These are phyloP conservation scores for Rhizoclosmatium sp. DNA, from an alignment of 192 early-diverging fungal species.

Conservation along the genomic window DNA sequence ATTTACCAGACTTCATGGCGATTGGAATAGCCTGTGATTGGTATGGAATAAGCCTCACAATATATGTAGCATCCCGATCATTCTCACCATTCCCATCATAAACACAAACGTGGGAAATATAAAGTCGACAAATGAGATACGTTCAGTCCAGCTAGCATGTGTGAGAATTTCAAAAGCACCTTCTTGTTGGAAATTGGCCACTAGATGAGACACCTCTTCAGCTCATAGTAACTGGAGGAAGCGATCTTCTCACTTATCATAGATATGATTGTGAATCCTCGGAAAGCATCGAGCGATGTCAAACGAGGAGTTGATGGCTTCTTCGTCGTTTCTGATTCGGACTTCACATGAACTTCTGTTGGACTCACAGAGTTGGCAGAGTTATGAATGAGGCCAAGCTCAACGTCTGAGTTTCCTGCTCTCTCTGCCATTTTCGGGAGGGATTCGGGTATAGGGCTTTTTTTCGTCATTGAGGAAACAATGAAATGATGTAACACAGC, in stretches of 20 bases:
- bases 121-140: conserved; percentile 51
- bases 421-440: too few relatives aligned
- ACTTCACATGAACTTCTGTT: too few relatives aligned
- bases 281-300: conserved; percentile 51
- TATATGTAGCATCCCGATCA: not conserved
- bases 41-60: not conserved
- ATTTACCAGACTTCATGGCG: not conserved
- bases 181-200: conserved; percentile 59
- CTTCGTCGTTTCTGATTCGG: too few relatives aligned
- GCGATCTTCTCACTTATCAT: conserved; percentile 36
- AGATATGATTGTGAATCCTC: conserved; percentile 54
- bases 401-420: too few relatives aligned
- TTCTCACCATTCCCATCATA: conserved; percentile 49
- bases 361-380: too few relatives aligned
- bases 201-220: conserved; percentile 5
- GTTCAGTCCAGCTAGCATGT: conserved; percentile 56
- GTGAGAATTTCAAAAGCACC: conserved; percentile 42
- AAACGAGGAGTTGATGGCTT: conserved; percentile 29
- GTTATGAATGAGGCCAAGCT: too few relatives aligned
- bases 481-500: too few relatives aligned
- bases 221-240: too few relatives aligned
- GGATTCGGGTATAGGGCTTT: too few relatives aligned
- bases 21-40: conserved; percentile 3
- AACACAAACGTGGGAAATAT: conserved; percentile 67
- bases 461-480: too few relatives aligned